Percentiles rank a stretch among this genome's conserved stretches.
Evolutionary conservation across 495 filamentous ascomycete species (phyloP).

Genomic region (Penicillium manginii): DNA sequence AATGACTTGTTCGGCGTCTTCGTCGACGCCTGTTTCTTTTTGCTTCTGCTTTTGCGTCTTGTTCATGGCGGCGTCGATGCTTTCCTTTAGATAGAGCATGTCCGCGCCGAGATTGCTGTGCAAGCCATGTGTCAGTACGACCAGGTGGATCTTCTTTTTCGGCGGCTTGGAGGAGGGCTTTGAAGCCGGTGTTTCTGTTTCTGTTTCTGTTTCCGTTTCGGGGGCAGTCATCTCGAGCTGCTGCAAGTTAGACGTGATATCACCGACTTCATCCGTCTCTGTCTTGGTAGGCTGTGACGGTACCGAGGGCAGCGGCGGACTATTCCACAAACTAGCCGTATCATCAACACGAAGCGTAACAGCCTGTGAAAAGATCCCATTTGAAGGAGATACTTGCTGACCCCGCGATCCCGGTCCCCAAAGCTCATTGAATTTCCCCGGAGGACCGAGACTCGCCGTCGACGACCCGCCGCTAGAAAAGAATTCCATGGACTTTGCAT

Average conservation of each 20-base stretch:
- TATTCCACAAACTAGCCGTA: conserved; percentile 88
- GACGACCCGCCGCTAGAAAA: conserved; percentile 54
- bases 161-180: conserved; percentile 3
- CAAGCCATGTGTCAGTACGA: conserved; percentile 90
- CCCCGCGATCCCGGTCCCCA: conserved; percentile 52
- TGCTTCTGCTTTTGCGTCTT: conserved; percentile 65
- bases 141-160: conserved; percentile 81
- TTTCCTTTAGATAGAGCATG: conserved; percentile 97
- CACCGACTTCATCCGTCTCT: neutral
- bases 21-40: neutral
- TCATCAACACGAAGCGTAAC: conserved; percentile 80
- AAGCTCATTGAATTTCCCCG: conserved; percentile 76
- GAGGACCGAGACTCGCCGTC: conserved; percentile 50
- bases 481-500: conserved; percentile 77
- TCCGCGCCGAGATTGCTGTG: conserved; percentile 97
- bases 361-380: conserved; percentile 79
- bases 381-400: conserved; percentile 55
- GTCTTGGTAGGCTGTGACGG: conserved; percentile 43
- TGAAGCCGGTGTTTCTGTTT: too few species aligned
- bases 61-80: conserved; percentile 81
- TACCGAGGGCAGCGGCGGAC: conserved; percentile 74
- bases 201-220: too few species aligned
- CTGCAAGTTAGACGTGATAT: neutral
- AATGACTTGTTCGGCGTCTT: conserved; percentile 70
- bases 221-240: neutral